Conservation (phyloP, 768 basidiomycete species). For the Stropharia rugosoannulata region DNA sequence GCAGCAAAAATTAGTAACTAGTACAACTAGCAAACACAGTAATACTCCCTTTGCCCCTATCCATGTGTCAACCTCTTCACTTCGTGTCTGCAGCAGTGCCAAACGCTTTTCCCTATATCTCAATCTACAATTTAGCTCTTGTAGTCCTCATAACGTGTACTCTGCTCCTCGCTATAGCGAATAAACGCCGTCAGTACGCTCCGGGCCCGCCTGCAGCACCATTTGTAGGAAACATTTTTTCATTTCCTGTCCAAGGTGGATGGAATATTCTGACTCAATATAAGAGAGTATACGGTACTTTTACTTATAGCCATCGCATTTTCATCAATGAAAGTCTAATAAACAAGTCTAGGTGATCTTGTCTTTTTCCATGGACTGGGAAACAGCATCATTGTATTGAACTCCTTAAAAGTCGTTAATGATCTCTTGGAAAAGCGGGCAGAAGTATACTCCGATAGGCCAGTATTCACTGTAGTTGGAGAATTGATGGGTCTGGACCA, state of each 20-base stretch:
- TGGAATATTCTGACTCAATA: background rate
- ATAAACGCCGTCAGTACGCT: background rate
- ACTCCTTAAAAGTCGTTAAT: constrained; percentile 1
- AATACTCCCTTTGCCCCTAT: too few species aligned
- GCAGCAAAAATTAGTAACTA: too few species aligned
- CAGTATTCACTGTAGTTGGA: constrained; percentile 11
- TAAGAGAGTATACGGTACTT: background rate
- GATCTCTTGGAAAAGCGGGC: constrained; percentile 14
- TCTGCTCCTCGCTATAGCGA: background rate
- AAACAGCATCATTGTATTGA: constrained; percentile 4
- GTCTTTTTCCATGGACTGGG: constrained; percentile 6
- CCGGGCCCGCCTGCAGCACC: constrained; percentile 1
- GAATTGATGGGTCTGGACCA: constrained; percentile 8
- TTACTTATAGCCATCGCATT: background rate
- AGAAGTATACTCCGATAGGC: constrained; percentile 8
- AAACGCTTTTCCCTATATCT: too few species aligned
- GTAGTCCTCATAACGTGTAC: background rate
- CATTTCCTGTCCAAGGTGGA: background rate
- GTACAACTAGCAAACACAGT: too few species aligned
- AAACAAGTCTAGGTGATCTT: background rate
- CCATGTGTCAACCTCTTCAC: too few species aligned
- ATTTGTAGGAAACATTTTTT: constrained; percentile 1
- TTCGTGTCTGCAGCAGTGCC: too few species aligned
- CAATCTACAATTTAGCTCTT: background rate
- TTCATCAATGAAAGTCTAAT: background rate